These are phyloP conservation scores for Dryas octopetala DNA, from an alignment of 306 rosid genomes.

Conservation along the genomic window DNA sequence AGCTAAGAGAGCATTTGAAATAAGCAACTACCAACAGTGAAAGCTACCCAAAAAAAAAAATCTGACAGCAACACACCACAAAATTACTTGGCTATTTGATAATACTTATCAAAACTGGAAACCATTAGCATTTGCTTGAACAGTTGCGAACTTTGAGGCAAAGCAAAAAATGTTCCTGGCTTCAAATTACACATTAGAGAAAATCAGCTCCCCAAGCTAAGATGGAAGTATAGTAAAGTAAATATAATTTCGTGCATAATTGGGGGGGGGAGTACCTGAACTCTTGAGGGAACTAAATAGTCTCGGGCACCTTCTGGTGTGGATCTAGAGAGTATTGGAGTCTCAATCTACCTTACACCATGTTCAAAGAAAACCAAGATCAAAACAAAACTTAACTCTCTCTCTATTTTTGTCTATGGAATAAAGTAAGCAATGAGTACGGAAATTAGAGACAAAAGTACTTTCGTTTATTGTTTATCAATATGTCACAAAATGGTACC, in stretches of 20 bases:
- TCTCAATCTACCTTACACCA: slow-evolving; percentile 96
- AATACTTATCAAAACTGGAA: slow-evolving; percentile 89
- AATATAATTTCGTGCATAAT: slow-evolving; percentile 8
- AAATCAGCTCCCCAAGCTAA: slow-evolving; percentile 41
- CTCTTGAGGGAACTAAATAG: slow-evolving; percentile 94
- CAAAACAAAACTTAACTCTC: slow-evolving; percentile 20
- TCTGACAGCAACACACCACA: slow-evolving; percentile 13
- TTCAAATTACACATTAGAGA: slow-evolving; percentile 55
- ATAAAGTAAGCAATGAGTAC: neutral
- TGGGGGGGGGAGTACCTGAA: slow-evolving; percentile 52
- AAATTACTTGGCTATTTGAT: slow-evolving; percentile 81
- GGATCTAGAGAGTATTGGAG: slow-evolving; percentile 94
- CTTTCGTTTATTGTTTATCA: neutral
- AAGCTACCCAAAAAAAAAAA: neutral
- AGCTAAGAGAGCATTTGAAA: slow-evolving; percentile 4
- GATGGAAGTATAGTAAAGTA: neutral
- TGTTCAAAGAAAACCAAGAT: slow-evolving; percentile 39
- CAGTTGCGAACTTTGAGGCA: slow-evolving; percentile 98
- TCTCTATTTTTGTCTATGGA: neutral
- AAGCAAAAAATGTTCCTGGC: slow-evolving; percentile 97
- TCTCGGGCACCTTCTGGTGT: slow-evolving; percentile 99
- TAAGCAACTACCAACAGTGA: neutral
- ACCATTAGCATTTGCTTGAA: slow-evolving; percentile 99
- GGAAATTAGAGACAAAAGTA: neutral
- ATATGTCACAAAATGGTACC: slow-evolving; percentile 46